phyloP scores from a whole-genome alignment of 306 rosid genomes.

The Mimosa pudica region DNA sequence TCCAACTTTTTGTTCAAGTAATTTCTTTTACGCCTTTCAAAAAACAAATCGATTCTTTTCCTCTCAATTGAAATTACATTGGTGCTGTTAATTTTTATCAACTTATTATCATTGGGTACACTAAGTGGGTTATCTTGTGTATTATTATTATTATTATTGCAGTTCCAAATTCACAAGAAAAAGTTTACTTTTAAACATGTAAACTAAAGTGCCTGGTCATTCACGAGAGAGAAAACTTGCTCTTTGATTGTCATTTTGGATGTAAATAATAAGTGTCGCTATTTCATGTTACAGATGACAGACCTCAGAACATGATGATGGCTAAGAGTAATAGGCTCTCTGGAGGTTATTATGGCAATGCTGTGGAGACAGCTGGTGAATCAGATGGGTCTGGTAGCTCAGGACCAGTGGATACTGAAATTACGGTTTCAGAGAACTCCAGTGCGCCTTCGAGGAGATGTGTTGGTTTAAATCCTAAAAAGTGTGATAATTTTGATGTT shows the following conservation, averaged over 20 bases:
- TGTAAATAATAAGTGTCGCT: background rate
- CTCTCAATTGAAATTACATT: background rate
- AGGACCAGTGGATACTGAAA: constrained; percentile 64
- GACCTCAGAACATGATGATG: constrained; percentile 34
- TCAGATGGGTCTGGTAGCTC: constrained; percentile 86
- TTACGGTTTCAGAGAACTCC: constrained; percentile 72
- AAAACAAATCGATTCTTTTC: background rate
- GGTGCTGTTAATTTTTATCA: background rate
- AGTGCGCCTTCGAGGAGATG: constrained; percentile 59
- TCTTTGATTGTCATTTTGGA: background rate
- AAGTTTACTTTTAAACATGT: background rate
- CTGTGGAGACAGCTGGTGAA: constrained; percentile 57
- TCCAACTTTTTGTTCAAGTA: background rate
- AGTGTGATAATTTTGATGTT: constrained; percentile 43
- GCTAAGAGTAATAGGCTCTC: constrained; percentile 52
- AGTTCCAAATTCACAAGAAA: background rate
- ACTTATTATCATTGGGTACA: background rate
- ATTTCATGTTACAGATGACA: constrained; percentile 9
- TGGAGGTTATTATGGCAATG: constrained; percentile 58
- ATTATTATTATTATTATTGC: background rate
- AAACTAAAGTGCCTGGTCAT: constrained; percentile 5
- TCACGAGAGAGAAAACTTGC: background rate
- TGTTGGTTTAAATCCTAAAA: constrained; percentile 56
- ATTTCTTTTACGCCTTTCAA: background rate
- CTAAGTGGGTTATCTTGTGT: background rate